These are phyloP conservation scores for Nothophaeocryptopus gaeumannii DNA, from an alignment of 2,329 filamentous ascomycete genomes.

Conservation along the genomic window DNA sequence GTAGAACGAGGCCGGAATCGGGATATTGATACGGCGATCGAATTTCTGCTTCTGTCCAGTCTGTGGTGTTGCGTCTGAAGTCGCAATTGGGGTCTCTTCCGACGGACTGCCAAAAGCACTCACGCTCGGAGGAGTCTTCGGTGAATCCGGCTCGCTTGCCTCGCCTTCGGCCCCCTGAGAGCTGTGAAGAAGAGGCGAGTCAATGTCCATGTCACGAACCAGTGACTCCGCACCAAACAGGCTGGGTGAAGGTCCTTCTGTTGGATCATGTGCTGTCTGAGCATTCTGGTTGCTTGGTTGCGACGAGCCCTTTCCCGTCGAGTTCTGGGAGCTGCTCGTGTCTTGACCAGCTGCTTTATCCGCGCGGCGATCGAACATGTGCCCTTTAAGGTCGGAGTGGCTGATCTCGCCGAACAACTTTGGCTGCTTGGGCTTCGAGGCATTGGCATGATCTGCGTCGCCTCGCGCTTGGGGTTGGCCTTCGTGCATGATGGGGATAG, in stretches of 20 bases:
- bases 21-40: constrained; percentile 45
- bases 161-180: constrained; percentile 37
- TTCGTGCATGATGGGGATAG: constrained; percentile 31
- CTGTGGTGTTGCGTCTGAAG: constrained; percentile 29
- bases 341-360: constrained; percentile 1
- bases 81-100: constrained; percentile 10
- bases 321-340: constrained; percentile 4
- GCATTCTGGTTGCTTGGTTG: constrained; percentile 3
- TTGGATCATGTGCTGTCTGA: background rate
- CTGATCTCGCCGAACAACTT: constrained; percentile 63
- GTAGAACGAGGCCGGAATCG: constrained; percentile 45
- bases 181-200: constrained; percentile 39
- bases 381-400: constrained; percentile 53
- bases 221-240: constrained; percentile 49
- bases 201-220: constrained; percentile 50
- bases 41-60: constrained; percentile 29
- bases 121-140: constrained; percentile 25
- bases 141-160: constrained; percentile 34
- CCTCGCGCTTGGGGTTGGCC: constrained; percentile 1
- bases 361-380: constrained; percentile 30
- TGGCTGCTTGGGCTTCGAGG: constrained; percentile 16
- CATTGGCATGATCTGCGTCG: constrained; percentile 14
- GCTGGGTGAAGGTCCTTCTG: constrained; percentile 34
- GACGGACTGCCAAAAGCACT: constrained; percentile 7
- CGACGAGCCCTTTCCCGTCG: background rate